These are phyloP conservation scores for Aurantiochytrium sp. DNA, from an alignment of 108 stramenopile genomes.

Conservation along the genomic window DNA sequence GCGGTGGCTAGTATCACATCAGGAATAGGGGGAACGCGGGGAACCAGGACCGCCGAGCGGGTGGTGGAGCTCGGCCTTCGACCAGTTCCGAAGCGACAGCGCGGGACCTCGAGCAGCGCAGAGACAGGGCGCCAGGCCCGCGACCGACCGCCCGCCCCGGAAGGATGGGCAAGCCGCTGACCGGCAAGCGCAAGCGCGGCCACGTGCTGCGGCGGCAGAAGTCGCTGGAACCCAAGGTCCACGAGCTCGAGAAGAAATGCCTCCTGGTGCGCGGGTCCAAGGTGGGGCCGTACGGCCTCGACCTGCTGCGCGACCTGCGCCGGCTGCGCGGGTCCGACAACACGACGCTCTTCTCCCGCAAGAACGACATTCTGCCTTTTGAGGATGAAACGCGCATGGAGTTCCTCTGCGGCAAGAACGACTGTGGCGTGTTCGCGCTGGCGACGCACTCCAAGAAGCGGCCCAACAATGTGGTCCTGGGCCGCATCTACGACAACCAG, in stretches of 20 bases:
- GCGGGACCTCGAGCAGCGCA: too few relatives aligned
- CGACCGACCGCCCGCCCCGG: too few relatives aligned
- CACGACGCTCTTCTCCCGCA: constrained; percentile 40
- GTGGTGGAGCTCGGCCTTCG: too few relatives aligned
- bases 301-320: constrained; percentile 5
- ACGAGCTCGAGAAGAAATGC: not conserved
- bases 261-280: constrained; percentile 11
- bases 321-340: not conserved
- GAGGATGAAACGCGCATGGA: constrained; percentile 56
- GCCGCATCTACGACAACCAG: constrained; percentile 88
- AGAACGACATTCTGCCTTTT: constrained; percentile 56
- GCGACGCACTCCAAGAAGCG: constrained; percentile 96
- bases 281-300: not conserved
- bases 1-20: too few relatives aligned
- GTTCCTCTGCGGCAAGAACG: constrained; percentile 76
- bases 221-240: not conserved
- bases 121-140: too few relatives aligned
- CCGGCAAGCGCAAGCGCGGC: constrained; percentile 23
- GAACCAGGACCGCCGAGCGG: too few relatives aligned
- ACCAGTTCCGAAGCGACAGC: too few relatives aligned
- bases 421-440: constrained; percentile 81
- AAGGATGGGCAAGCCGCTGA: constrained; percentile 7
- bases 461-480: constrained; percentile 92
- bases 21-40: too few relatives aligned
- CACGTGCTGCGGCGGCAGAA: constrained; percentile 21